Evolutionary conservation across 2,329 filamentous ascomycete genomes (phyloP).

Genomic region (Aspergillus quadricinctus): DNA sequence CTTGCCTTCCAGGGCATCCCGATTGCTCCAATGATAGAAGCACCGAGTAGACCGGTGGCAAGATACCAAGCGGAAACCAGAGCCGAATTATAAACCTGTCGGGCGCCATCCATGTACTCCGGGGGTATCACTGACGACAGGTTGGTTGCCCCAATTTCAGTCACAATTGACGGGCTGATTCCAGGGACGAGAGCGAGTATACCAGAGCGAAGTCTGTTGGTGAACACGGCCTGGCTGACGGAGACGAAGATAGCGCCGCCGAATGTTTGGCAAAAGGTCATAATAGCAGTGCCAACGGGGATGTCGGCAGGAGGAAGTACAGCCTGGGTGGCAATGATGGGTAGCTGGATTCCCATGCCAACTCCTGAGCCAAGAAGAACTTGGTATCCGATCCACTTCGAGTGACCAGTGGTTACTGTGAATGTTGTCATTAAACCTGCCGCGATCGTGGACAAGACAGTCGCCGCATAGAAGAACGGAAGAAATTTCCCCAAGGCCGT

Average conservation of each 20-base stretch:
- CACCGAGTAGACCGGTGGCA: neutral
- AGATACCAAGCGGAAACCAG: constrained; percentile 2
- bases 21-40: neutral
- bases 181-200: too few relatives aligned
- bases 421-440: constrained; percentile 25
- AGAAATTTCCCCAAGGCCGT: constrained; percentile 25
- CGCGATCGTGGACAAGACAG: constrained; percentile 19
- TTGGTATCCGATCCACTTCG: constrained; percentile 29
- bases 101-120: too few relatives aligned
- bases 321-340: constrained; percentile 26
- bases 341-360: constrained; percentile 24
- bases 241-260: constrained; percentile 28
- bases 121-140: neutral
- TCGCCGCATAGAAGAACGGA: constrained; percentile 18
- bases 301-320: constrained; percentile 21
- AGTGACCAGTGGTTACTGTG: constrained; percentile 11
- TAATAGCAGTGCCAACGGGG: constrained; percentile 21
- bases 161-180: neutral
- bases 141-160: neutral
- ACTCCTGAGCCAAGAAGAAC: constrained; percentile 22
- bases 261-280: constrained; percentile 28
- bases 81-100: neutral
- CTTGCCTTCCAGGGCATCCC: neutral
- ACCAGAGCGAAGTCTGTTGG: constrained; percentile 13
- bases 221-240: constrained; percentile 28